phyloP scores from a whole-genome alignment of 2,329 filamentous ascomycete species.

The Claviceps sp. region DNA sequence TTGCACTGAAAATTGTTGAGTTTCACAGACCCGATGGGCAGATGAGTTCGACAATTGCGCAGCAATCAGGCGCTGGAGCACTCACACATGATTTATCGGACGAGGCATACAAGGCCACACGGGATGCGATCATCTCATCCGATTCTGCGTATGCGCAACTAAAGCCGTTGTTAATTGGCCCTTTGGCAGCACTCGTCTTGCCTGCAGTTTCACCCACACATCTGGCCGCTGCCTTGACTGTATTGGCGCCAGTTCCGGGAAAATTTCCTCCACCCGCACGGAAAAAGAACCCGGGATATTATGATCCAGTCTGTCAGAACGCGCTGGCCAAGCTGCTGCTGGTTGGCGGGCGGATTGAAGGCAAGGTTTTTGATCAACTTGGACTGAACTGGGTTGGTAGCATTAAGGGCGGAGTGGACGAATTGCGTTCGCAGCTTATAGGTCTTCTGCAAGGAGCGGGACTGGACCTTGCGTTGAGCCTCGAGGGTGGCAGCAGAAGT shows the following conservation, averaged over 20 bases:
- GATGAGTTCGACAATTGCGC: conserved; percentile 17
- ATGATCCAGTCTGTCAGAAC: conserved; percentile 65
- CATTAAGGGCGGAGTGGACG: conserved; percentile 70
- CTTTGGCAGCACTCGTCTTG: conserved; percentile 66
- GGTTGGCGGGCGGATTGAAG: conserved; percentile 76
- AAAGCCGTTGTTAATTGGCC: conserved; percentile 65
- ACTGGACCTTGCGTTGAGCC: conserved; percentile 58
- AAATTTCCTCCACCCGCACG: conserved; percentile 68
- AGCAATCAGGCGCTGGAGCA: conserved; percentile 18
- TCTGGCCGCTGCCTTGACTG: conserved; percentile 64
- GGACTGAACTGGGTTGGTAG: conserved; percentile 53
- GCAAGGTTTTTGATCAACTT: conserved; percentile 65
- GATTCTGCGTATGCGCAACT: conserved; percentile 43
- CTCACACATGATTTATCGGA: conserved; percentile 39
- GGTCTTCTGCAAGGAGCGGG: conserved; percentile 68
- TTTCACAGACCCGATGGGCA: conserved; percentile 50
- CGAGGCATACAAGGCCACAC: conserved; percentile 36
- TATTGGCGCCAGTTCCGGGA: conserved; percentile 59
- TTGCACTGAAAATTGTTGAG: conserved; percentile 74
- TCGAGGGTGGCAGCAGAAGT: conserved; percentile 69
- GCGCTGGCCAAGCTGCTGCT: conserved; percentile 80
- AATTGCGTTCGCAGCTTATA: conserved; percentile 70
- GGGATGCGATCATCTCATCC: conserved; percentile 20
- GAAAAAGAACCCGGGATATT: conserved; percentile 63
- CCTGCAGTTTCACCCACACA: conserved; percentile 74